Base-by-base conservation (phyloP, 1,284 basidiomycete genomes). In the Moesziomyces parantarcticus region DNA sequence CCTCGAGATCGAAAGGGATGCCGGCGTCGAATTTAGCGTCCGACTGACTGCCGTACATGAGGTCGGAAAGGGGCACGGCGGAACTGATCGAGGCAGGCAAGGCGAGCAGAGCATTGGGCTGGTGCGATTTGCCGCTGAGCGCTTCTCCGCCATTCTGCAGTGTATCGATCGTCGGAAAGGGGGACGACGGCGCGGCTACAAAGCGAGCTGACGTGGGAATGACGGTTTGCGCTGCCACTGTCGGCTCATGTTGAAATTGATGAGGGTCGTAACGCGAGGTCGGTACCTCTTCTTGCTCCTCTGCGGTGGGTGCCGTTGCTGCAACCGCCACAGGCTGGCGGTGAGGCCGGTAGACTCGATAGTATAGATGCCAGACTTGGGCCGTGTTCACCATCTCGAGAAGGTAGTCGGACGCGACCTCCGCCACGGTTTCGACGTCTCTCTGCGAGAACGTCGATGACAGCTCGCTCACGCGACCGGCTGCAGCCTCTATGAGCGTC, bases 1-100 rank as follows among this genome's bases (percentile, higher is more conserved):
- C 61, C 20, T 70, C 67, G 6, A 70, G 53, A 36, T 70, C 67
- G 22, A 70, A 65, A 18, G 56, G 52, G 6, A 59, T 46, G 10
- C 44, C 42, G 1, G 65, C 65, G 34, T 51, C 52, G 23, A 61
- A 51, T 23, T 20, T 52, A 13, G 47, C 41, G 21, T 55, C 53
- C 21, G 50, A 11, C 29, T 14, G 34, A 20, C n/a, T 21, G 34
- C 34, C 6, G 14, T 36, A 36, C 34, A 36, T 14, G 3, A 36
- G 34, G 14, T 36, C 34, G 34, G 34, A 42, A 5, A 11, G 22
- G 39, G 16, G 39, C 50, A 14, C 44, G 25, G 26, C 61, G 47
- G 5, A 46, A 22, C 36, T 47, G 23, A 26, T 13, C 2, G 48
- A 46, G 1, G 46, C 34, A 3, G 46, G 25, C 9, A 40, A 48